Percentiles rank a stretch among this genome's conserved stretches.
phyloP scores from a whole-genome alignment of 2,329 filamentous ascomycete species.

The Aspergillus sp. region DNA sequence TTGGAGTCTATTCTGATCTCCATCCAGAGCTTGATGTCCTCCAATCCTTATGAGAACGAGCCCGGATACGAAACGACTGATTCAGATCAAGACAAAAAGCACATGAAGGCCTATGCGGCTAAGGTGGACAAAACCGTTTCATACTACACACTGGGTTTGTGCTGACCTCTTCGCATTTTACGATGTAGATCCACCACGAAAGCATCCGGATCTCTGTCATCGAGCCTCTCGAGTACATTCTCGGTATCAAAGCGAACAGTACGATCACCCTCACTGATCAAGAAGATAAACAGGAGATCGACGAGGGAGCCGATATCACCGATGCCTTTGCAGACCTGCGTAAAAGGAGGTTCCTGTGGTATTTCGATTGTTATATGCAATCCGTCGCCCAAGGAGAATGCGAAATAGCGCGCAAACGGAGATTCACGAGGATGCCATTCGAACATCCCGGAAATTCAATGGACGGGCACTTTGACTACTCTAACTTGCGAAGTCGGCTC shows the following conservation, averaged over 20 bases:
- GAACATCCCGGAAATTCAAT: conserved; percentile 71
- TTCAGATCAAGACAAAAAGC: conserved; percentile 60
- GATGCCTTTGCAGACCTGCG: conserved; percentile 85
- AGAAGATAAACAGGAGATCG: conserved; percentile 14
- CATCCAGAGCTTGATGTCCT: conserved; percentile 91
- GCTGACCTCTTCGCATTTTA: neutral
- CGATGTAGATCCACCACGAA: conserved; percentile 74
- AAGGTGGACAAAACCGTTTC: conserved; percentile 54
- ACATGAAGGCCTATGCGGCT: conserved; percentile 66
- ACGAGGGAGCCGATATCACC: conserved; percentile 48
- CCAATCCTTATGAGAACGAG: conserved; percentile 92
- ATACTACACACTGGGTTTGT: neutral
- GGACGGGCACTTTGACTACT: conserved; percentile 80
- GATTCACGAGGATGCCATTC: conserved; percentile 81
- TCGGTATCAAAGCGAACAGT: conserved; percentile 57
- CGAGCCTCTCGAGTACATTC: conserved; percentile 71
- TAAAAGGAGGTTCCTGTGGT: conserved; percentile 92
- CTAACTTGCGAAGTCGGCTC: conserved; percentile 63
- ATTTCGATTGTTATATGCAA: conserved; percentile 77
- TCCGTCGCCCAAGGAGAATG: conserved; percentile 52
- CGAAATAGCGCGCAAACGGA: conserved; percentile 56
- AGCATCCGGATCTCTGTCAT: conserved; percentile 80
- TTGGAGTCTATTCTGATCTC: conserved; percentile 90
- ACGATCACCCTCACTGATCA: conserved; percentile 34
- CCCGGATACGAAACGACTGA: conserved; percentile 81